Conservation (phyloP, 2,329 filamentous ascomycete species). For the Epichloe glyceriae region DNA sequence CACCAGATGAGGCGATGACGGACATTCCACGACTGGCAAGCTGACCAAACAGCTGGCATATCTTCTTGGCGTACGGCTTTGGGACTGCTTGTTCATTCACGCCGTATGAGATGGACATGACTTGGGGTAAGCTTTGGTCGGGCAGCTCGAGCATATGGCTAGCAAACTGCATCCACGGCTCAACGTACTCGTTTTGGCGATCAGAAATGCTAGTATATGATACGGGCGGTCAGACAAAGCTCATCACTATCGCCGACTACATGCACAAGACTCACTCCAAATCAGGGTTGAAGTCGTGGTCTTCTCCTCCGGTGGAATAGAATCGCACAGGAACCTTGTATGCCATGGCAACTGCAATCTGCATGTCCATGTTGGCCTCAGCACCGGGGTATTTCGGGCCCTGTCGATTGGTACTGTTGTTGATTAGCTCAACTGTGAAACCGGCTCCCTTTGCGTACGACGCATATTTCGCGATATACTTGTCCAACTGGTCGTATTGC, state of each 20-base stretch:
- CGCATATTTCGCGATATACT: slow-evolving; percentile 42
- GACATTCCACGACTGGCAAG: slow-evolving; percentile 54
- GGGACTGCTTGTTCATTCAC: slow-evolving; percentile 55
- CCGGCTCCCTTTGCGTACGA: slow-evolving; percentile 36
- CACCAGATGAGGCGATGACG: slow-evolving; percentile 52
- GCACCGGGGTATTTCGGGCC: slow-evolving; percentile 16
- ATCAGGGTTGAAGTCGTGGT: slow-evolving; percentile 19
- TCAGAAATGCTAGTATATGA: slow-evolving; percentile 10
- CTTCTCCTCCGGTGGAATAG: slow-evolving; percentile 19
- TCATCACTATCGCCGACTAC: not conserved
- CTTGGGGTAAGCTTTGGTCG: slow-evolving; percentile 43
- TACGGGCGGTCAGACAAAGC: not conserved
- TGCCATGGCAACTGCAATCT: slow-evolving; percentile 22
- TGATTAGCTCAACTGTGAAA: slow-evolving; percentile 45
- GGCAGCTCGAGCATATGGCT: slow-evolving; percentile 43
- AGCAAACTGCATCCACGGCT: slow-evolving; percentile 54
- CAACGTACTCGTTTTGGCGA: slow-evolving; percentile 33
- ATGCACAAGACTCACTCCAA: slow-evolving; percentile 19
- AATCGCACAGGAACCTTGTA: slow-evolving; percentile 22
- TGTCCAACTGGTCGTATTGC: slow-evolving; percentile 38
- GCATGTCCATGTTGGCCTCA: slow-evolving; percentile 26
- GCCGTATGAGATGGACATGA: slow-evolving; percentile 58
- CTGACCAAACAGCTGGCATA: slow-evolving; percentile 46
- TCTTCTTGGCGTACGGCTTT: slow-evolving; percentile 36
- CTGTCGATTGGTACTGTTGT: slow-evolving; percentile 40